These are phyloP conservation scores for Ustilago shanxiensis DNA, from an alignment of 1,284 basidiomycete species.

Conservation along the genomic window DNA sequence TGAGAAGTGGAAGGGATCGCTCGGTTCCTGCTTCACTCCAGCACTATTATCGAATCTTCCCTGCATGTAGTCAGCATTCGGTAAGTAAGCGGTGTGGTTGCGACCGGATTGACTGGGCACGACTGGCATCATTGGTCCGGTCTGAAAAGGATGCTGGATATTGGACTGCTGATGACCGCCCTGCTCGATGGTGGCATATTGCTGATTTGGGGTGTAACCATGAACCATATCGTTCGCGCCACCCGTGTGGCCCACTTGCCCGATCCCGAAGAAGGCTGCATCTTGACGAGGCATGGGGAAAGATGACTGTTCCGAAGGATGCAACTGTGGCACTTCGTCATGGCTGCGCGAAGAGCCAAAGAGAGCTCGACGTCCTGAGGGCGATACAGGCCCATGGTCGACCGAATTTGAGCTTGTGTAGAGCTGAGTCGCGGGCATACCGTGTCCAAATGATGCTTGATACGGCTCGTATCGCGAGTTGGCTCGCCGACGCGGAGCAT, in stretches of 20 bases:
- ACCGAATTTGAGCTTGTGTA: constrained; percentile 15
- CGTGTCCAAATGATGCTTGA: constrained; percentile 15
- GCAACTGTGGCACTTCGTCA: constrained; percentile 8
- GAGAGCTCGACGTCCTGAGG: constrained; percentile 23
- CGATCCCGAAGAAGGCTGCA: constrained; percentile 16
- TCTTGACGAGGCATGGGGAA: constrained; percentile 29
- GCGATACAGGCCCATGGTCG: constrained; percentile 21
- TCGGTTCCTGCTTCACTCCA: constrained; percentile 30
- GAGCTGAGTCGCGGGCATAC: constrained; percentile 17
- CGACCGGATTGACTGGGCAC: constrained; percentile 44
- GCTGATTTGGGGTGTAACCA: constrained; percentile 14
- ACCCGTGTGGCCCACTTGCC: constrained; percentile 12
- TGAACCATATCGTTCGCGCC: constrained; percentile 10
- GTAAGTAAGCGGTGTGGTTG: constrained; percentile 11
- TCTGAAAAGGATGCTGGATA: constrained; percentile 25
- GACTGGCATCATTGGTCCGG: constrained; percentile 16
- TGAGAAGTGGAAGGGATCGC: constrained; percentile 44
- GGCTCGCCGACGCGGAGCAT: constrained; percentile 34
- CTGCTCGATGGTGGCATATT: constrained; percentile 7
- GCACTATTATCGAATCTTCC: constrained; percentile 15
- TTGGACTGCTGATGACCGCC: constrained; percentile 9
- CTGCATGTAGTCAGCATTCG: constrained; percentile 11
- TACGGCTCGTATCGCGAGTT: constrained; percentile 50
- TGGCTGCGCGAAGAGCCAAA: constrained; percentile 17
- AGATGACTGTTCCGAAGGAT: constrained; percentile 11